phyloP scores from a whole-genome alignment of 768 basidiomycete genomes.

The Leccinum fibrillosum region DNA sequence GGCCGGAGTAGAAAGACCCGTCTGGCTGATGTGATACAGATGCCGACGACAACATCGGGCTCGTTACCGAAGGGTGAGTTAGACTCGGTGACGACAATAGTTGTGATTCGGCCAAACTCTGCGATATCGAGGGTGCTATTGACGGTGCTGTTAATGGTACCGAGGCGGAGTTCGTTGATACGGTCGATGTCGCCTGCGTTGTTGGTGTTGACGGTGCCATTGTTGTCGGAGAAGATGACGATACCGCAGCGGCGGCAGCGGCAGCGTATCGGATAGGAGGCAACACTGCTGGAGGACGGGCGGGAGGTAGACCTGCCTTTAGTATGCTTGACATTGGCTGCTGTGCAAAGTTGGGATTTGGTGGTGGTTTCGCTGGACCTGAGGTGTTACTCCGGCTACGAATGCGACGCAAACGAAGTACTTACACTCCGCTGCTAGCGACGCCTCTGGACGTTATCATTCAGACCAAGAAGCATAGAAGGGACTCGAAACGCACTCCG shows the following conservation, averaged over 20 bases:
- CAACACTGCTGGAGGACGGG: conserved; percentile 49
- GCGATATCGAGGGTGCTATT: conserved; percentile 34
- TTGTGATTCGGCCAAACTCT: conserved; percentile 34
- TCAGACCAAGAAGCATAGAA: conserved; percentile 12
- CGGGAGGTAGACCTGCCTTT: conserved; percentile 65
- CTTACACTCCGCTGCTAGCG: conserved; percentile 60
- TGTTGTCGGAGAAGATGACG: conserved; percentile 21
- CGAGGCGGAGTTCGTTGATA: conserved; percentile 30
- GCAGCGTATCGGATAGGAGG: conserved; percentile 89
- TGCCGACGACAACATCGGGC: conserved; percentile 77
- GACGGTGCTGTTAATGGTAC: conserved; percentile 40
- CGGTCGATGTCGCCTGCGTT: conserved; percentile 37
- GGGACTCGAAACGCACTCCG: conserved; percentile 57
- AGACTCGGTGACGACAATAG: conserved; percentile 72
- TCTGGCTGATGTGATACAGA: conserved; percentile 59
- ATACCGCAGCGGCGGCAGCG: conserved; percentile 64
- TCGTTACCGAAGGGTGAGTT: conserved; percentile 81
- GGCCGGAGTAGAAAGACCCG: conserved; percentile 67
- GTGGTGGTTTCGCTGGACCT: conserved; percentile 57
- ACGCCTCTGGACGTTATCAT: conserved; percentile 50
- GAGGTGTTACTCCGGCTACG: conserved; percentile 4
- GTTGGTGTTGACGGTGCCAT: conserved; percentile 29
- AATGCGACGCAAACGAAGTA: conserved; percentile 1
- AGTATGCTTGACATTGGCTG: conserved; percentile 76
- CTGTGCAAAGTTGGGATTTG: conserved; percentile 76